These are phyloP conservation scores for Naumovozyma castellii DNA, from an alignment of 805 yeast genomes.

Conservation along the genomic window DNA sequence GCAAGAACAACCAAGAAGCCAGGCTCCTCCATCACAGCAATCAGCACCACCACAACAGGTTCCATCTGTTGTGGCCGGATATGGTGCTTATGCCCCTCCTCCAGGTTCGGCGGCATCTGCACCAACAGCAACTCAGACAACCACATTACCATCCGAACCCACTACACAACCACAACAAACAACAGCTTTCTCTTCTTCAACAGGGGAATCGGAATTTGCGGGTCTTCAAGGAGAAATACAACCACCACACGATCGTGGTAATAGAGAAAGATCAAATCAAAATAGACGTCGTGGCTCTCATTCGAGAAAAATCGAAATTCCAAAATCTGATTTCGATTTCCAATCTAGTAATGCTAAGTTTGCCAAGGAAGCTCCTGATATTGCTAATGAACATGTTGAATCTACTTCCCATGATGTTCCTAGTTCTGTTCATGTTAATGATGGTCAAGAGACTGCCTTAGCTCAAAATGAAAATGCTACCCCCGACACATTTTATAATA, in stretches of 20 bases:
- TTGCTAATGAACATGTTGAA: constrained; percentile 25
- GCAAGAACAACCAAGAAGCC: constrained; percentile 2
- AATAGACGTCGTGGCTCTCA: constrained; percentile 6
- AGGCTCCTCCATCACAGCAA: constrained; percentile 7
- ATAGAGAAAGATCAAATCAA: background rate
- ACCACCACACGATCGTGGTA: constrained; percentile 1
- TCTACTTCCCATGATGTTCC: background rate
- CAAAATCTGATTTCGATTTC: constrained; percentile 65
- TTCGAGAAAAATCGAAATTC: constrained; percentile 30
- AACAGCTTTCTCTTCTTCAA: too few species aligned
- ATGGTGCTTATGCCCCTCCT: constrained; percentile 28
- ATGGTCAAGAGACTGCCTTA: too few species aligned
- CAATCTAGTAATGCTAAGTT: constrained; percentile 66
- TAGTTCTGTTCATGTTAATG: too few species aligned
- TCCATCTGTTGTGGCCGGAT: constrained; percentile 30
- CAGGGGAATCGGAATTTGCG: too few species aligned
- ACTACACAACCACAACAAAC: background rate
- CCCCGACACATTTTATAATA: constrained; percentile 49
- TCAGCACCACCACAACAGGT: constrained; percentile 14
- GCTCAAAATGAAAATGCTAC: constrained; percentile 3
- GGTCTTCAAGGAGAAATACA: constrained; percentile 1
- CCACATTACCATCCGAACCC: background rate
- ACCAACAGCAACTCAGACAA: constrained; percentile 4
- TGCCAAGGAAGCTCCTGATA: constrained; percentile 37
- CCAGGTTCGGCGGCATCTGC: constrained; percentile 10